A percentile compares a stretch with the other conserved stretches of the same genome.
Evolutionary conservation across 139 green algal species (phyloP).

Genomic region (Tetradesmus obliquus): DNA sequence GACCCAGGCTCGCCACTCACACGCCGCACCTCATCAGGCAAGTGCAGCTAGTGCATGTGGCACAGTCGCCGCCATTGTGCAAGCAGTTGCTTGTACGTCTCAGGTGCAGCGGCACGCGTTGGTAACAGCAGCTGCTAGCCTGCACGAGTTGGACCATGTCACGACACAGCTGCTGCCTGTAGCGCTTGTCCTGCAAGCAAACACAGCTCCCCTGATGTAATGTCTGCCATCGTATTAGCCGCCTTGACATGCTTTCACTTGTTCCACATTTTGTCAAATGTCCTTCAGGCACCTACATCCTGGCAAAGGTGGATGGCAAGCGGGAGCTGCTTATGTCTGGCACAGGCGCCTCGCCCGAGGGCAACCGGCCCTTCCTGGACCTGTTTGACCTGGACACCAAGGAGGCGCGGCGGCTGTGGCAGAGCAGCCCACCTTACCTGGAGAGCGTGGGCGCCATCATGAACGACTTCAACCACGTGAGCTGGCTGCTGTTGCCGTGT

Average conservation of each 20-base stretch:
- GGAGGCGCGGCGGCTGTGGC: slow-evolving; percentile 87
- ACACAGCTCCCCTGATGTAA: no score
- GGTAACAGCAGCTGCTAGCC: no score
- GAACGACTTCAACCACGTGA: slow-evolving; percentile 62
- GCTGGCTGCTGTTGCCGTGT: neutral
- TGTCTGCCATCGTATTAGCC: no score
- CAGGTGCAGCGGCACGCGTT: no score
- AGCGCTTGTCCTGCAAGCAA: no score
- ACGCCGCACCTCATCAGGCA: slow-evolving; percentile 68
- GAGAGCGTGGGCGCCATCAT: slow-evolving; percentile 83
- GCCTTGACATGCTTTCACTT: no score
- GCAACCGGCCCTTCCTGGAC: slow-evolving; percentile 93
- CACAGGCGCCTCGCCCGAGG: slow-evolving; percentile 64
- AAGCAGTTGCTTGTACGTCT: no score
- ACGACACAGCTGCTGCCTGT: no score
- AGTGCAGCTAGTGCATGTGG: neutral
- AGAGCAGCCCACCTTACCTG: slow-evolving; percentile 77
- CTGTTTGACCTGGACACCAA: slow-evolving; percentile 73
- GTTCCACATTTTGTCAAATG: neutral
- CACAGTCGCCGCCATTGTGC: no score
- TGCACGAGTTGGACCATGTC: no score
- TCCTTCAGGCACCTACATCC: slow-evolving; percentile 79
- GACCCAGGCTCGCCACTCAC: slow-evolving; percentile 89
- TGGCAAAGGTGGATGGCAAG: slow-evolving; percentile 74
- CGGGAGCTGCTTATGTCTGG: slow-evolving; percentile 81